Percentiles rank a stretch among this genome's conserved stretches.
phyloP scores from a whole-genome alignment of 2,329 filamentous ascomycete species.

The Xylaria sp. region DNA sequence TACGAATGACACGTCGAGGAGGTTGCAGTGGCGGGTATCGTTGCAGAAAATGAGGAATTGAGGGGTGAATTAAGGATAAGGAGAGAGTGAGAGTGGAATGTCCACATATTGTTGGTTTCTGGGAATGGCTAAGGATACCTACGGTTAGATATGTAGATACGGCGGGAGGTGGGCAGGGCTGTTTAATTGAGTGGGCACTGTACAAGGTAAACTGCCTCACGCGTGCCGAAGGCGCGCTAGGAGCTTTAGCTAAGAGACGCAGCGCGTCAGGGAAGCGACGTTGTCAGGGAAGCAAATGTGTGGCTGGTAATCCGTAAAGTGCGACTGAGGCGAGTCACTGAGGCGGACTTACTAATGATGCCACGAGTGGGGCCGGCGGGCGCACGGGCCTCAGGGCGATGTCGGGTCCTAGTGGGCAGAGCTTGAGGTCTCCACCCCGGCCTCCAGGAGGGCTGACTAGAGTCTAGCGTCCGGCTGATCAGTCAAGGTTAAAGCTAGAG shows the following conservation, averaged over 20 bases:
- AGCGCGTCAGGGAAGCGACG: constrained; percentile 25
- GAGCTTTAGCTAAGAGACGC: constrained; percentile 9
- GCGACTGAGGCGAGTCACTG: not conserved
- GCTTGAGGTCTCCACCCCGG: constrained; percentile 6
- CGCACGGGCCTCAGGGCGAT: constrained; percentile 11
- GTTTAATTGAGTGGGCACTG: constrained; percentile 23
- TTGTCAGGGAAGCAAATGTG: constrained; percentile 3
- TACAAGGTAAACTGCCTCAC: constrained; percentile 16
- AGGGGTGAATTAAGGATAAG: constrained; percentile 10
- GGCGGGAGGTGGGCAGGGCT: constrained; percentile 17
- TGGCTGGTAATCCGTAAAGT: constrained; percentile 10
- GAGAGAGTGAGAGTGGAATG: constrained; percentile 11
- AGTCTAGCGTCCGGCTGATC: constrained; percentile 8
- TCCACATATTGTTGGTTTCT: constrained; percentile 18
- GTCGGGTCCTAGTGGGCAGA: not conserved
- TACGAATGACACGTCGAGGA: constrained; percentile 1
- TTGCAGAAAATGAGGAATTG: constrained; percentile 2
- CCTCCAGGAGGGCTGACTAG: not conserved
- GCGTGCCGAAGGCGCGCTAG: constrained; percentile 28
- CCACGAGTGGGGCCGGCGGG: constrained; percentile 8
- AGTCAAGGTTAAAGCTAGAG: constrained; percentile 13
- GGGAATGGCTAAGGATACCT: not conserved
- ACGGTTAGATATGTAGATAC: constrained; percentile 2
- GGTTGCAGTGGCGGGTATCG: constrained; percentile 1
- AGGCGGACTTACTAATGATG: not conserved